Evolutionary conservation across 108 stramenopile genomes (phyloP), one percentile per base, ranked within the genome.

Genomic region (Cylindrotheca fusiformis): DNA sequence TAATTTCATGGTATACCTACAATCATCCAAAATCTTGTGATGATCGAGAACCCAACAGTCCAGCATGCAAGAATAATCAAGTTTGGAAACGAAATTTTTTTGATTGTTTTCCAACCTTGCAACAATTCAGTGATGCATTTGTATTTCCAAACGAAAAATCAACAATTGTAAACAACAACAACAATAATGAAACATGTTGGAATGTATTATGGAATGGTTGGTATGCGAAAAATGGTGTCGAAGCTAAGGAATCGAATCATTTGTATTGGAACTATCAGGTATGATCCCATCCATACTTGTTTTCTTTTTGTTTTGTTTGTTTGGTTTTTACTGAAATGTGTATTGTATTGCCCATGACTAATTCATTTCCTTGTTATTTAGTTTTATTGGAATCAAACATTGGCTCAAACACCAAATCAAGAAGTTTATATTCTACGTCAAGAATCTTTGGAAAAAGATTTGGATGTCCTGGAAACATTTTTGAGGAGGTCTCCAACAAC

Each of bases 231-330:
- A 2, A 8, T 4, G 52, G 31, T 32, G 62, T 63, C 49, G 36
- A 41, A 41, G 10, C 50, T 5, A 65, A 54, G 24, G 54, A 65
- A 45, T 31, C 64, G 23, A 65, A 65, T 27, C 64, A 65, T 65
- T 24, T 65, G 30, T 55, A 65, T 26, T 65, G 64, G 64, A 65
- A 55, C 64, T 65, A 55, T 52, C 52, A 65, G 3, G 54, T 54
- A 55, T 47, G 64, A 22, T n/a, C n/a, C n/a, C n/a, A n/a, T n/a
- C n/a, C n/a, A n/a, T 10, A 45, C 17, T 45, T 45, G 44, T 10
- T 14, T 14, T 45, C 44, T 45, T 45, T 17, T 17, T 17, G n/a
- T n/a, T n/a, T n/a, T n/a, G n/a, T n/a, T 28, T 51, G 50, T 5
- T 18, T 12, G 14, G 44, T 44, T 44, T 44, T 44, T 44, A 44